Conservation (phyloP, 2,329 filamentous ascomycete species). For the Botrytis sinoallii region DNA sequence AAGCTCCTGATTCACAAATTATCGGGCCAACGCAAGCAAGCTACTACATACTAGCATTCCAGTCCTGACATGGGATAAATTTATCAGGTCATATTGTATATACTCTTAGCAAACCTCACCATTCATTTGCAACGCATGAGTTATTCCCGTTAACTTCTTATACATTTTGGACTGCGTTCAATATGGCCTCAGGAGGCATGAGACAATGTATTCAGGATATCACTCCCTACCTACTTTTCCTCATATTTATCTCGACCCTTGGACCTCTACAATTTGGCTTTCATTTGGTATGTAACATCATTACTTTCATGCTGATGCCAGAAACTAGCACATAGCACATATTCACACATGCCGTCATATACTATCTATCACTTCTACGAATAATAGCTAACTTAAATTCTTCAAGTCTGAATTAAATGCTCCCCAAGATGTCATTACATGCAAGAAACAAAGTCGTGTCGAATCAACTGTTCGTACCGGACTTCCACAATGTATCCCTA, state of each 20-base stretch:
- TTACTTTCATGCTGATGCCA: background rate
- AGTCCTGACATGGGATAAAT: no score
- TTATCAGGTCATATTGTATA: background rate
- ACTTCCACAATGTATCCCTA: conserved; percentile 79
- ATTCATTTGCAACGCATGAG: background rate
- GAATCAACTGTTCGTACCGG: conserved; percentile 34
- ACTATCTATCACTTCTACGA: conserved; percentile 9
- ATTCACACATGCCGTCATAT: conserved; percentile 3
- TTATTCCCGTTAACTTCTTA: background rate
- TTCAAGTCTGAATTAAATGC: conserved; percentile 87
- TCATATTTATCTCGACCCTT: conserved; percentile 73
- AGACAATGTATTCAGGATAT: conserved; percentile 42
- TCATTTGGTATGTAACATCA: conserved; percentile 64
- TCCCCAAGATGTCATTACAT: conserved; percentile 89
- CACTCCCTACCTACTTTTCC: conserved; percentile 73
- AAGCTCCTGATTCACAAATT: background rate
- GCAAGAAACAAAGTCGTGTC: conserved; percentile 59
- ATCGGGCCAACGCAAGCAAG: background rate
- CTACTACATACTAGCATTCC: background rate
- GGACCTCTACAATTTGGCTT: conserved; percentile 94
- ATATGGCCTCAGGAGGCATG: conserved; percentile 35
- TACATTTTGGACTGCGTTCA: background rate
- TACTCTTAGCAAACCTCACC: background rate
- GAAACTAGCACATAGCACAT: background rate
- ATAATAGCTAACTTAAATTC: conserved; percentile 15